Evolutionary conservation across 257 asterid species (phyloP).

Genomic region (Mitragyna speciosa): DNA sequence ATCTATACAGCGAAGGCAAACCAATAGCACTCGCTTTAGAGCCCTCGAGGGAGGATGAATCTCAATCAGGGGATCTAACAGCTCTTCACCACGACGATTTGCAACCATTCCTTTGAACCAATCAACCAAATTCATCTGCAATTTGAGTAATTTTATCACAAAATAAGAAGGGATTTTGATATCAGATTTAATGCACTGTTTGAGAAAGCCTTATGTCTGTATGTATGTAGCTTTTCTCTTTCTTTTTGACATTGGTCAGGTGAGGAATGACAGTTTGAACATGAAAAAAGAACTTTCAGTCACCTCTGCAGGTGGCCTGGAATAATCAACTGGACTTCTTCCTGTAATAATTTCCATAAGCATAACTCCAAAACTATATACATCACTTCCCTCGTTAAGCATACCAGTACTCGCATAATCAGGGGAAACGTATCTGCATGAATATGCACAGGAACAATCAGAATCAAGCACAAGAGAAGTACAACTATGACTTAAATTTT

Average conservation of each 20-base stretch:
- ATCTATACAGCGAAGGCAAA: slow-evolving; percentile 92
- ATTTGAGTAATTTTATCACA: slow-evolving; percentile 6
- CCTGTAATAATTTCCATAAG: slow-evolving; percentile 93
- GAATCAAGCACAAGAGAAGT: neutral
- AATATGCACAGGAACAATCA: slow-evolving; percentile 15
- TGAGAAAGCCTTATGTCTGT: neutral
- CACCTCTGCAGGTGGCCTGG: slow-evolving; percentile 94
- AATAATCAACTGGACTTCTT: slow-evolving; percentile 90
- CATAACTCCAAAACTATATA: slow-evolving; percentile 91
- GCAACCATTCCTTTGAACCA: slow-evolving; percentile 97
- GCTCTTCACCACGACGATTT: slow-evolving; percentile 75
- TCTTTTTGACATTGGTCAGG: neutral
- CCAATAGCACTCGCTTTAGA: slow-evolving; percentile 67
- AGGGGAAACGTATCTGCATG: slow-evolving; percentile 90
- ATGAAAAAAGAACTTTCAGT: neutral
- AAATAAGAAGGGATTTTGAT: slow-evolving; percentile 3
- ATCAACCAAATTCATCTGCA: slow-evolving; percentile 95
- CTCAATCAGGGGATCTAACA: slow-evolving; percentile 69
- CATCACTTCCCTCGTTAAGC: slow-evolving; percentile 94
- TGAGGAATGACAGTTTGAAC: neutral
- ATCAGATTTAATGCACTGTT: neutral
- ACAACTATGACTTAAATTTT: neutral
- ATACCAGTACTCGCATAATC: slow-evolving; percentile 98
- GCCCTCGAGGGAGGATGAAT: slow-evolving; percentile 78
- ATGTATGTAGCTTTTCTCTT: neutral